These are phyloP conservation scores for Rehmannia glutinosa DNA, from an alignment of 257 asterid genomes.

Conservation along the genomic window DNA sequence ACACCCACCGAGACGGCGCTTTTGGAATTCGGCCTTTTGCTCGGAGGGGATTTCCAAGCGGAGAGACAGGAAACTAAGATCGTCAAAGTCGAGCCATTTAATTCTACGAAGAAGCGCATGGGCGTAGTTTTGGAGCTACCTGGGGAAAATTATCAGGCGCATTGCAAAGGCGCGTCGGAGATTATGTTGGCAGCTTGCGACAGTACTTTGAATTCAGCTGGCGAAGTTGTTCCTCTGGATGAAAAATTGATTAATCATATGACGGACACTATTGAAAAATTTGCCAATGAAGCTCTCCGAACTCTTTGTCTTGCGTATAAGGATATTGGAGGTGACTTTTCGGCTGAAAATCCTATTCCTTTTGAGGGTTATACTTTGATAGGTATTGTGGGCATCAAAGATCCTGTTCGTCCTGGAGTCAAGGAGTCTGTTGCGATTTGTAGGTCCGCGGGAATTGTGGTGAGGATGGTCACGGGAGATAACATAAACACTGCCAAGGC, in stretches of 20 bases:
- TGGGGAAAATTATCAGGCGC: slow-evolving; percentile 59
- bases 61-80: slow-evolving; percentile 46
- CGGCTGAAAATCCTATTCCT: slow-evolving; percentile 45
- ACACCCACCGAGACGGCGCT: slow-evolving; percentile 87
- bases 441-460: slow-evolving; percentile 74
- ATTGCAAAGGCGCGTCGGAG: slow-evolving; percentile 90
- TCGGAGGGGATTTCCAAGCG: slow-evolving; percentile 70
- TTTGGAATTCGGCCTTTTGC: slow-evolving; percentile 70
- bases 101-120: slow-evolving; percentile 80
- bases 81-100: slow-evolving; percentile 85
- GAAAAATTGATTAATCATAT: slow-evolving; percentile 32
- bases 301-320: slow-evolving; percentile 81
- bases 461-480: slow-evolving; percentile 93
- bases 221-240: slow-evolving; percentile 59
- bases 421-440: slow-evolving; percentile 87
- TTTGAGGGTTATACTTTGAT: slow-evolving; percentile 72
- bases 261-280: slow-evolving; percentile 58
- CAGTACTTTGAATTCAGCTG: slow-evolving; percentile 45
- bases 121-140: slow-evolving; percentile 75
- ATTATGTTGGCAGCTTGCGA: slow-evolving; percentile 78
- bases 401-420: slow-evolving; percentile 90
- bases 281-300: slow-evolving; percentile 81
- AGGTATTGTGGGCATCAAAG: slow-evolving; percentile 82
- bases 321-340: slow-evolving; percentile 46
- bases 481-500: slow-evolving; percentile 91